Evolutionary conservation across 2,329 filamentous ascomycete species (phyloP).

Genomic region (Apiospora sp.): DNA sequence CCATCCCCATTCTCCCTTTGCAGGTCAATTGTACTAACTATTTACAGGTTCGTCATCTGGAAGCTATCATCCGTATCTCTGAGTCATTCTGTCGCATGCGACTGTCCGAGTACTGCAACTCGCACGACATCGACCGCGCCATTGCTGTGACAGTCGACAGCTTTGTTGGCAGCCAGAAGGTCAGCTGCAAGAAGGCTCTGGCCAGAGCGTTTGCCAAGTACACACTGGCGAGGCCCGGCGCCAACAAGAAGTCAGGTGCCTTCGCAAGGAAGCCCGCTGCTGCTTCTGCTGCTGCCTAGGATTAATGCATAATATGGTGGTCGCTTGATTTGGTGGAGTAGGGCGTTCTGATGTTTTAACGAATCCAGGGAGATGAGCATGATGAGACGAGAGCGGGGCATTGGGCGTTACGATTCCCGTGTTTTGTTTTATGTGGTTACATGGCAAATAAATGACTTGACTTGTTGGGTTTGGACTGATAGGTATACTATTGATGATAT

Average conservation of each 20-base stretch:
- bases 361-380: constrained; percentile 17
- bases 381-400: constrained; percentile 14
- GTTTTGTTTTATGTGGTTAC: constrained; percentile 9
- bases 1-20: background rate
- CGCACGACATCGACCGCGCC: constrained; percentile 92
- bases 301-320: constrained; percentile 2
- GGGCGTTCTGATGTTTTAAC: background rate
- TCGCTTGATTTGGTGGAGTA: constrained; percentile 11
- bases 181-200: constrained; percentile 96
- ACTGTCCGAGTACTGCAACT: constrained; percentile 91
- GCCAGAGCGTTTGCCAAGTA: constrained; percentile 97
- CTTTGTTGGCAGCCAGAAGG: constrained; percentile 95
- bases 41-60: constrained; percentile 87
- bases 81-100: constrained; percentile 98
- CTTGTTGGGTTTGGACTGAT: constrained; percentile 12
- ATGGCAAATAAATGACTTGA: constrained; percentile 7
- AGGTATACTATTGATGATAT: constrained; percentile 15
- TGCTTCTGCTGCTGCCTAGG: constrained; percentile 1
- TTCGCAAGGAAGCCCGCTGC: constrained; percentile 14
- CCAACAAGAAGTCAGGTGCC: constrained; percentile 33
- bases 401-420: constrained; percentile 19
- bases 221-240: constrained; percentile 64
- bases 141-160: constrained; percentile 97
- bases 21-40: constrained; percentile 26
- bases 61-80: constrained; percentile 95